phyloP scores from a whole-genome alignment of 495 filamentous ascomycete species.

The Penicillium coprophilum region DNA sequence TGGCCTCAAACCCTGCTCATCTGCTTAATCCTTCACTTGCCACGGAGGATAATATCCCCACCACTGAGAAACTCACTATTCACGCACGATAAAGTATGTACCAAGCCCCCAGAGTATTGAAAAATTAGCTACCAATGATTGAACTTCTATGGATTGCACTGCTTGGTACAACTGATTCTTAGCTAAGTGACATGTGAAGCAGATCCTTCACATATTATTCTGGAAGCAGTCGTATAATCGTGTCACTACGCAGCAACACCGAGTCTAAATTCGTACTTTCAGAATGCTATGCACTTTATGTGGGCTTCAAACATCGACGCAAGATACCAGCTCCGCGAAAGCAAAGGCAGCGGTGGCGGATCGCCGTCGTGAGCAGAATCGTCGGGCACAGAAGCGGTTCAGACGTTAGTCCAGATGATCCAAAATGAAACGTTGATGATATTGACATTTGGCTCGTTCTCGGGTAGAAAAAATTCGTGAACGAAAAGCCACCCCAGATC shows the following conservation, averaged over 20 bases:
- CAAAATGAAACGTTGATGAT: neutral
- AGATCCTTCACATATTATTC: neutral
- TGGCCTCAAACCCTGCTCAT: neutral
- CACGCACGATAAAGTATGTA: neutral
- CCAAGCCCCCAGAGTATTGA: neutral
- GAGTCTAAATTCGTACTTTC: neutral
- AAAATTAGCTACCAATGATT: neutral
- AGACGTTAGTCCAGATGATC: neutral
- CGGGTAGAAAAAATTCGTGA: neutral
- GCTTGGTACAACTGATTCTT: neutral
- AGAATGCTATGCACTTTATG: neutral
- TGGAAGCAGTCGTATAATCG: neutral
- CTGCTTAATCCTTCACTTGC: neutral
- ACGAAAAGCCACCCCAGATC: neutral
- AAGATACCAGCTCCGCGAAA: neutral
- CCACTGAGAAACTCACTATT: neutral
- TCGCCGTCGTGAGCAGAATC: slow-evolving; percentile 1
- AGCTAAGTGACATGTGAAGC: neutral
- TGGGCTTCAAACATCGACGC: neutral
- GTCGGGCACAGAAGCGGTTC: neutral
- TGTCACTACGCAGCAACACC: neutral
- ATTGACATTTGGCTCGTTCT: neutral
- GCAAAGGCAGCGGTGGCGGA: slow-evolving; percentile 2
- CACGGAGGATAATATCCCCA: neutral
- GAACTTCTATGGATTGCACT: neutral